Base-by-base conservation (phyloP, 805 yeast species). In the Wickerhamiella nectarea region DNA sequence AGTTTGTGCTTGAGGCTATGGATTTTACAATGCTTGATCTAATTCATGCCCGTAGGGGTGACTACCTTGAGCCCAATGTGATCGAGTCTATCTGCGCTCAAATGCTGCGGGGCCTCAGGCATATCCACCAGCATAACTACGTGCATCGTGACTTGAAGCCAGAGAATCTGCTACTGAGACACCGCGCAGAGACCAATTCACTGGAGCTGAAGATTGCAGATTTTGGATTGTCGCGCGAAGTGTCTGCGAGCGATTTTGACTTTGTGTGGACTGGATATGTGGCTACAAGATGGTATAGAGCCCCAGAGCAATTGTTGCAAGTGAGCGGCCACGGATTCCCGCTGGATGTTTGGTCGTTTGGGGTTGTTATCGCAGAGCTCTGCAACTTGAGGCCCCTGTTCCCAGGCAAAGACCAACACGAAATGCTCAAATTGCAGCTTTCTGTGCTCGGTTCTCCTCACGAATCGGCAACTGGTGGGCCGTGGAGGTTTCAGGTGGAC, bases 231-330 rank as follows among this genome's bases (percentile, higher is more conserved):
- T 93, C 95, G 1, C 69, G 95, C 48, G 72, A 82, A 2, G 61
- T 80, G 28, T 28, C 21, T 22, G 14, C 24, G 17, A 12, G n/a
- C 21, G 82, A 81, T 0, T 67, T 75, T 29, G 72, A 74, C 0
- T 49, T 40, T 6, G 76, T 75, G 43, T 68, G 84, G 57, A 82
- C 96, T 0, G 74, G 85, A 1, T 89, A 87, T 57, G 96, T 89
- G 15, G 95, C 93, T 1, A 89, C 97, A 1, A 67, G 96, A 49
- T 89, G 98, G 98, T 89, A 89, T 60, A 68, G 96, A 44, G 87
- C 96, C 0, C 98, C 98, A 0, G 98, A 89, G 57, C 65, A 89
- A 43, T 64, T 89, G 14, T 48, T 61, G 20, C 50, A 49, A 12
- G 36, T 50, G 15, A 43, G 47, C 12, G 80, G 75, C 56, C 89